phyloP scores from a whole-genome alignment of 345 rosid species.

The Adansonia digitata region DNA sequence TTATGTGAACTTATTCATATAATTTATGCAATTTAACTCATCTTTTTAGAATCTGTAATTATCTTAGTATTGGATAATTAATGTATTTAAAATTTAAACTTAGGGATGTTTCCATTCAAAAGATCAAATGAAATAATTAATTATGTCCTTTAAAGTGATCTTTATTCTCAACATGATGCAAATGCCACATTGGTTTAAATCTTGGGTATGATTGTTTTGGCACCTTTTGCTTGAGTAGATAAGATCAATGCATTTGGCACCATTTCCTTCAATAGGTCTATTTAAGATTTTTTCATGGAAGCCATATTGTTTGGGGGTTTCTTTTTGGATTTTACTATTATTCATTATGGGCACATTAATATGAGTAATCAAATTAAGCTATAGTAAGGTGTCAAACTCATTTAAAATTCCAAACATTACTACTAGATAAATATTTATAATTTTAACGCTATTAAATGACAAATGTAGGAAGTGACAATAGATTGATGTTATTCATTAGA shows the following conservation, averaged over 20 bases:
- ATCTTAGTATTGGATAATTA: not conserved
- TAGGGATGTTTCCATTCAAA: not conserved
- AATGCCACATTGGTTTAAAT: not conserved
- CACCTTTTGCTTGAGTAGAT: not conserved
- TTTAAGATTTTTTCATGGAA: not conserved
- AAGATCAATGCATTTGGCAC: no score
- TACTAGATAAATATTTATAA: not conserved
- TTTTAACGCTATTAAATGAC: not conserved
- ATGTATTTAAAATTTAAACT: not conserved
- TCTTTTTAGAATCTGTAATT: not conserved
- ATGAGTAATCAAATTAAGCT: not conserved
- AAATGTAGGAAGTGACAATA: no score
- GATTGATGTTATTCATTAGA: not conserved
- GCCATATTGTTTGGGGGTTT: not conserved
- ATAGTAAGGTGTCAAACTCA: not conserved
- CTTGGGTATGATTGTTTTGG: not conserved
- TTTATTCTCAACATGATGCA: not conserved
- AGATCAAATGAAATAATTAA: not conserved
- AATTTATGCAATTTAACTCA: not conserved
- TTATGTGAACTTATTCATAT: not conserved
- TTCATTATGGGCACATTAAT: not conserved
- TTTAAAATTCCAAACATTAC: not conserved
- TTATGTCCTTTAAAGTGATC: not conserved
- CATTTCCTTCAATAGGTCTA: no score
- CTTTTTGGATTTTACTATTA: not conserved